These are phyloP conservation scores for Dactylellina sp. DNA, from an alignment of 2,329 filamentous ascomycete species.

Conservation along the genomic window DNA sequence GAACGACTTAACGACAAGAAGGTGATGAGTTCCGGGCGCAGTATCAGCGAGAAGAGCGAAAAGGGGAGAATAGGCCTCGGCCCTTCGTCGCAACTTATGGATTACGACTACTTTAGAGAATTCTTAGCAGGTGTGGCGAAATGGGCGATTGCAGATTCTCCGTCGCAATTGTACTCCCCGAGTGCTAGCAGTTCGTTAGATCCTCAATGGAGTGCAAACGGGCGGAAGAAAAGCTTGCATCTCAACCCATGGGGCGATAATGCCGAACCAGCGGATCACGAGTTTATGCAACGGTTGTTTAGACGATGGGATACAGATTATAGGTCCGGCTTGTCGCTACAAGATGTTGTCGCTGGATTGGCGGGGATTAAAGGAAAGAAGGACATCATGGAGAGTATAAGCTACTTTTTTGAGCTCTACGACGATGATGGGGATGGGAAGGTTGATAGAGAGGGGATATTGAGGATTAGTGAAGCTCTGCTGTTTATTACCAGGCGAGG, in stretches of 20 bases:
- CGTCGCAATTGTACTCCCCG: conserved; percentile 65
- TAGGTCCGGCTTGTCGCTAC: conserved; percentile 81
- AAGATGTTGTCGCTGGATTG: conserved; percentile 90
- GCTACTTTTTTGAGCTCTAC: conserved; percentile 97
- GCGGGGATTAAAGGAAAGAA: conserved; percentile 90
- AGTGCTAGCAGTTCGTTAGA: conserved; percentile 64
- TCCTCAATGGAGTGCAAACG: conserved; percentile 60
- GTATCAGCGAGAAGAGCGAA: conserved; percentile 68
- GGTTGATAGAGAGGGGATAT: conserved; percentile 93
- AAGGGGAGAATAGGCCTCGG: conserved; percentile 88
- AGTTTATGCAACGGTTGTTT: conserved; percentile 91
- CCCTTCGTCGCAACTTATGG: conserved; percentile 91
- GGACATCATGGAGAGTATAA: conserved; percentile 98
- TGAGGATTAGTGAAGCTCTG: conserved; percentile 92
- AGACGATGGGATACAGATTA: conserved; percentile 86
- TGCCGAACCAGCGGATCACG: conserved; percentile 85
- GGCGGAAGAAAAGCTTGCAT: conserved; percentile 47
- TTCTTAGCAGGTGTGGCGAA: conserved; percentile 89
- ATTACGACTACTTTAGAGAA: conserved; percentile 94
- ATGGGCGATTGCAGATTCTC: conserved; percentile 92
- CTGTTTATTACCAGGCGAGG: conserved; percentile 91
- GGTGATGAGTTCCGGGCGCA: conserved; percentile 41
- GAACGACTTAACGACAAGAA: conserved; percentile 61
- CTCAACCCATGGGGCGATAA: conserved; percentile 70
- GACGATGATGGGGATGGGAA: conserved; percentile 91